Evolutionary conservation across 2,329 filamentous ascomycete genomes (phyloP).

Genomic region (Karstenula rhodostoma): DNA sequence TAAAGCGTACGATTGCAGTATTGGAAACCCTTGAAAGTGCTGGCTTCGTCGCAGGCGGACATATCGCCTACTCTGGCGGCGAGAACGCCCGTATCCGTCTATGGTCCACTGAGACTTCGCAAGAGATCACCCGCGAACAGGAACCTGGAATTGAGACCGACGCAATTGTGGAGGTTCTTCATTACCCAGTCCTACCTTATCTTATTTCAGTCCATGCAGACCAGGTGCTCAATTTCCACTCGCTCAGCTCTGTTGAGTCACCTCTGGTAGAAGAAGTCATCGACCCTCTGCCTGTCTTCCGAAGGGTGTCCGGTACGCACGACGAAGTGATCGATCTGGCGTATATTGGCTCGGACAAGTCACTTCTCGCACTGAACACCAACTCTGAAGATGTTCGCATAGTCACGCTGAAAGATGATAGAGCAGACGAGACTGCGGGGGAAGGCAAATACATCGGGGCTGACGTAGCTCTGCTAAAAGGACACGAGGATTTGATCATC

Average conservation of each 20-base stretch:
- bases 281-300: slow-evolving; percentile 67
- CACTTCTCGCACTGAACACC: slow-evolving; percentile 86
- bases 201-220: slow-evolving; percentile 87
- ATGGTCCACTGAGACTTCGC: slow-evolving; percentile 80
- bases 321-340: slow-evolving; percentile 97
- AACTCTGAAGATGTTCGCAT: slow-evolving; percentile 94
- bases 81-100: slow-evolving; percentile 82
- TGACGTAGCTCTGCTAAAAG: slow-evolving; percentile 84
- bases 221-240: slow-evolving; percentile 83
- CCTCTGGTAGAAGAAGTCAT: slow-evolving; percentile 56
- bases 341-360: slow-evolving; percentile 81
- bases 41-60: slow-evolving; percentile 77
- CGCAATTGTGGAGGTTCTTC: slow-evolving; percentile 75
- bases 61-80: slow-evolving; percentile 82
- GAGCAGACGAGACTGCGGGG: slow-evolving; percentile 9
- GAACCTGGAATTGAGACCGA: slow-evolving; percentile 66
- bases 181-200: slow-evolving; percentile 70
- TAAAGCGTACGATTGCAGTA: slow-evolving; percentile 79
- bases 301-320: slow-evolving; percentile 92
- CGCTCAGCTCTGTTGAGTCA: slow-evolving; percentile 55
- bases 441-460: slow-evolving; percentile 80
- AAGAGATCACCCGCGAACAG: slow-evolving; percentile 82
- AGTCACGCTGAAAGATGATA: slow-evolving; percentile 69
- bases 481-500: slow-evolving; percentile 95
- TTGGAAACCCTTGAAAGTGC: slow-evolving; percentile 85